These are phyloP conservation scores for Tylopilus sp. DNA, from an alignment of 768 basidiomycete species.

Conservation along the genomic window DNA sequence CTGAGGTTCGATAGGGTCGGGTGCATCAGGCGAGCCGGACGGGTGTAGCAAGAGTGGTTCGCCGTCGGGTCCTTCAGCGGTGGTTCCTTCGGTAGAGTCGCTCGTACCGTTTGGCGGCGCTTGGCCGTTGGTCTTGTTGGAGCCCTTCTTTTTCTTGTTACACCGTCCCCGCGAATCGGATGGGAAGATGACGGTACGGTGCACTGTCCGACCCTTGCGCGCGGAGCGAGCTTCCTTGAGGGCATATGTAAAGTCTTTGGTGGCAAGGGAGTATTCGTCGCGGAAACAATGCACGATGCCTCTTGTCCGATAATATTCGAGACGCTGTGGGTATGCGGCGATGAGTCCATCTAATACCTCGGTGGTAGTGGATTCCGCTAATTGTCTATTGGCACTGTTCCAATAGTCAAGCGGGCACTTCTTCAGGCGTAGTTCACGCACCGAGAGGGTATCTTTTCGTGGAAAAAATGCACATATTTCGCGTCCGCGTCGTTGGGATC, in stretches of 20 bases:
- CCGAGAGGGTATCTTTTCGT: slow-evolving; percentile 93
- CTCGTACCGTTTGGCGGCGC: slow-evolving; percentile 68
- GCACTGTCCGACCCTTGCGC: slow-evolving; percentile 61
- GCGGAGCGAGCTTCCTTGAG: slow-evolving; percentile 71
- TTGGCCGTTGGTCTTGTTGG: slow-evolving; percentile 52
- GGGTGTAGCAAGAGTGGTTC: slow-evolving; percentile 60
- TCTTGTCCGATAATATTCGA: slow-evolving; percentile 86
- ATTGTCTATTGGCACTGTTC: slow-evolving; percentile 51
- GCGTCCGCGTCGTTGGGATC: slow-evolving; percentile 79
- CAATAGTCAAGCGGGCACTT: slow-evolving; percentile 15
- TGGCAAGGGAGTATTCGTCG: slow-evolving; percentile 72
- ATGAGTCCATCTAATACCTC: slow-evolving; percentile 79
- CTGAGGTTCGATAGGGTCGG: slow-evolving; percentile 85
- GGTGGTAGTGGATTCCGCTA: slow-evolving; percentile 81
- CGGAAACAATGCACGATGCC: slow-evolving; percentile 88
- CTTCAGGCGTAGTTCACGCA: slow-evolving; percentile 34
- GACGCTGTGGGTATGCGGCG: slow-evolving; percentile 62
- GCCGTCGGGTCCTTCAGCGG: slow-evolving; percentile 45
- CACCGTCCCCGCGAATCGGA: slow-evolving; percentile 39
- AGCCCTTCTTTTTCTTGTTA: slow-evolving; percentile 55
- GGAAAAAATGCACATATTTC: slow-evolving; percentile 89
- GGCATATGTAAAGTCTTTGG: slow-evolving; percentile 77
- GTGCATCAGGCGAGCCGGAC: slow-evolving; percentile 71
- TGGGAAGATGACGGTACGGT: slow-evolving; percentile 42
- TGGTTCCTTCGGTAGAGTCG: slow-evolving; percentile 38